A percentile compares a stretch with the other conserved stretches of the same genome.
Conservation (phyloP, 352 stramenopile species). For the Globisporangium polare region DNA sequence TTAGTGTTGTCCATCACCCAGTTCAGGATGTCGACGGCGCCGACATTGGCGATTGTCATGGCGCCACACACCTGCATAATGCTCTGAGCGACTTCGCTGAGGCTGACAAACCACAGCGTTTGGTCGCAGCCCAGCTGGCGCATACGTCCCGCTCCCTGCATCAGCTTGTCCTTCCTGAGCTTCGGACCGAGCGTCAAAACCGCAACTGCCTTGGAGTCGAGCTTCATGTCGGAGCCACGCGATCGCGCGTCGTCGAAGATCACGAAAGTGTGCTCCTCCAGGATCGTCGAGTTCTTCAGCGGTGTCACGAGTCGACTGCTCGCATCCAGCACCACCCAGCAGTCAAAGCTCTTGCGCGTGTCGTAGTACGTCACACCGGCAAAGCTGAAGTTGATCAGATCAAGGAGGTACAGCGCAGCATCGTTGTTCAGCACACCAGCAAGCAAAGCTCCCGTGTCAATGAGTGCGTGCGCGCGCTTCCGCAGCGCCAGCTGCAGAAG, state of each 20-base stretch:
- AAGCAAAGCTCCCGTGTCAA: slow-evolving; percentile 83
- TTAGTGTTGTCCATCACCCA: too few relatives aligned
- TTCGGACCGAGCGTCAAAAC: too few relatives aligned
- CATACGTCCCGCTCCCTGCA: too few relatives aligned
- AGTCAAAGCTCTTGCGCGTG: slow-evolving; percentile 33
- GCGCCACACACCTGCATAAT: too few relatives aligned
- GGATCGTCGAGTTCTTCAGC: slow-evolving; percentile 66
- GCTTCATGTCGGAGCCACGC: too few relatives aligned
- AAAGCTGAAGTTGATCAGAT: slow-evolving; percentile 45
- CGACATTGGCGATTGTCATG: too few relatives aligned
- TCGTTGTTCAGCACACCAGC: slow-evolving; percentile 56
- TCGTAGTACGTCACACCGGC: slow-evolving; percentile 86
- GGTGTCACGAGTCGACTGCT: slow-evolving; percentile 29
- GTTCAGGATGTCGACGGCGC: too few relatives aligned
- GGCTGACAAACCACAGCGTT: too few relatives aligned
- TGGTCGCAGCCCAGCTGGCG: too few relatives aligned
- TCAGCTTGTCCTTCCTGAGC: too few relatives aligned
- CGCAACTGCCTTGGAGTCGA: slow-evolving; percentile 68
- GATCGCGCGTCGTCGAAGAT: too few relatives aligned
- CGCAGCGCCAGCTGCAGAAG: slow-evolving; percentile 38
- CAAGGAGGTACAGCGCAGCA: slow-evolving; percentile 50
- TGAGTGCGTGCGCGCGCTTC: slow-evolving; percentile 56
- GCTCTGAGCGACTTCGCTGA: too few relatives aligned
- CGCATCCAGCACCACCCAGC: slow-evolving; percentile 81
- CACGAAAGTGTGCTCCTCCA: slow-evolving; percentile 69